Percentiles rank a stretch among this genome's conserved stretches.
phyloP scores from a whole-genome alignment of 2,329 filamentous ascomycete genomes.

The Colletotrichum camelliae region DNA sequence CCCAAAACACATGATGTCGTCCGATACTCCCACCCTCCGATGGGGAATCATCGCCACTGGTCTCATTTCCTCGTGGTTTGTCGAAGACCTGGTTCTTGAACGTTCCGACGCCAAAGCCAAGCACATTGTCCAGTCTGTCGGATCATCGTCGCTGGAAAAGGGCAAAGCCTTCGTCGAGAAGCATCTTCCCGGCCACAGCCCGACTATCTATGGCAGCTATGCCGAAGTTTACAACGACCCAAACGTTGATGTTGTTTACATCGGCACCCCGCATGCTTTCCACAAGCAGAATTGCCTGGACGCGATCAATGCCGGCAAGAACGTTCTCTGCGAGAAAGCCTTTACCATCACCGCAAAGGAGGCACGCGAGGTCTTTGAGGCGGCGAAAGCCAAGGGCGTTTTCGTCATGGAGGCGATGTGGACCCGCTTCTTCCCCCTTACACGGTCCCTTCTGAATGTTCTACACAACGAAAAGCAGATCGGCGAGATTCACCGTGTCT shows the following conservation, averaged over 20 bases:
- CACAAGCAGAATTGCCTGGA: constrained; percentile 49
- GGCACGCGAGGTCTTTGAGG: constrained; percentile 42
- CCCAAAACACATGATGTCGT: background rate
- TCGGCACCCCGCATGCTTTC: constrained; percentile 49
- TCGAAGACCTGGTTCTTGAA: constrained; percentile 41
- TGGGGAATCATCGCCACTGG: constrained; percentile 37
- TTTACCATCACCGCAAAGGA: constrained; percentile 48
- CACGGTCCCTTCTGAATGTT: constrained; percentile 35
- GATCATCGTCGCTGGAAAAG: constrained; percentile 43
- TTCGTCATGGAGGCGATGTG: constrained; percentile 54
- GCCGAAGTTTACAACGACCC: constrained; percentile 44
- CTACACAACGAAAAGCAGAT: constrained; percentile 44
- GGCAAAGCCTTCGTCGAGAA: constrained; percentile 42
- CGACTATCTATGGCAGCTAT: constrained; percentile 44
- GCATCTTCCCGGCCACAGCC: constrained; percentile 26
- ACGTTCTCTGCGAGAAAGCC: constrained; percentile 51
- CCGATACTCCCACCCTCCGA: constrained; percentile 28
- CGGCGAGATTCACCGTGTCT: constrained; percentile 42
- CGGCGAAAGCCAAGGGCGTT: constrained; percentile 43
- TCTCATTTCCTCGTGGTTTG: constrained; percentile 36
- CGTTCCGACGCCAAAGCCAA: constrained; percentile 39
- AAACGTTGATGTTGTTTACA: constrained; percentile 50
- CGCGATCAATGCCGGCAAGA: constrained; percentile 46
- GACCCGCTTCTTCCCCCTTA: constrained; percentile 47
- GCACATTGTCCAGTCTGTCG: constrained; percentile 47